Evolutionary conservation across 345 rosid species (phyloP).

Genomic region (Rhizophora apiculata): DNA sequence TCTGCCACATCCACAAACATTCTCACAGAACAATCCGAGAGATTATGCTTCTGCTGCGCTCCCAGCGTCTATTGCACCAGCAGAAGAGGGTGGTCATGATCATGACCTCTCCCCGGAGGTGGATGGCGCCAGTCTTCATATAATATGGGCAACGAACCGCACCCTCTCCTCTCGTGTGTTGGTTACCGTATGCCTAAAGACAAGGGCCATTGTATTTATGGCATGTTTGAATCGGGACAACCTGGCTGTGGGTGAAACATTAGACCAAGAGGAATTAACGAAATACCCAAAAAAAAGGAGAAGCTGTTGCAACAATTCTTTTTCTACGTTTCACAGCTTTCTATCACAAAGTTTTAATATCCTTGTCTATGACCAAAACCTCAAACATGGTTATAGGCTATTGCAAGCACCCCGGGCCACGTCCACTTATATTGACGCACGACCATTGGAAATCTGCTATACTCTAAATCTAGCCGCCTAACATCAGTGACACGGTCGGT

Average conservation of each 20-base stretch:
- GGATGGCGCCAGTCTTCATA: conserved; percentile 96
- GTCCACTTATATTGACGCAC: not conserved
- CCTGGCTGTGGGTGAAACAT: too few relatives aligned
- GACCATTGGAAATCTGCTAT: not conserved
- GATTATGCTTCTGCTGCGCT: not conserved
- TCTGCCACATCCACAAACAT: not conserved
- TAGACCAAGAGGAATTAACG: too few relatives aligned
- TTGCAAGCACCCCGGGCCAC: not conserved
- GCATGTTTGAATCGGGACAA: too few relatives aligned
- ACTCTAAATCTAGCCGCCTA: conserved; percentile 14
- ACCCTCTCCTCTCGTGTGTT: conserved; percentile 35
- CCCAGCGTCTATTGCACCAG: conserved; percentile 23
- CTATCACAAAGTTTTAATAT: too few relatives aligned
- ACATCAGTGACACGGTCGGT: too few relatives aligned
- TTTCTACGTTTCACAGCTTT: too few relatives aligned
- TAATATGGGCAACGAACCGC: conserved; percentile 73
- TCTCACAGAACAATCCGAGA: not conserved
- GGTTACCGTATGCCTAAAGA: too few relatives aligned
- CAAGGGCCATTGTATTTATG: too few relatives aligned
- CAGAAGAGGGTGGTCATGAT: conserved; percentile 28
- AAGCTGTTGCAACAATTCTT: too few relatives aligned
- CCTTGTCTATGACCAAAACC: too few relatives aligned
- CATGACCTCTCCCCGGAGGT: conserved; percentile 87
- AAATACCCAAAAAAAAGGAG: too few relatives aligned
- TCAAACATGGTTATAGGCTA: not conserved